Base-by-base conservation (phyloP, 768 basidiomycete genomes). In the Dictyophora rubrovolvata region DNA sequence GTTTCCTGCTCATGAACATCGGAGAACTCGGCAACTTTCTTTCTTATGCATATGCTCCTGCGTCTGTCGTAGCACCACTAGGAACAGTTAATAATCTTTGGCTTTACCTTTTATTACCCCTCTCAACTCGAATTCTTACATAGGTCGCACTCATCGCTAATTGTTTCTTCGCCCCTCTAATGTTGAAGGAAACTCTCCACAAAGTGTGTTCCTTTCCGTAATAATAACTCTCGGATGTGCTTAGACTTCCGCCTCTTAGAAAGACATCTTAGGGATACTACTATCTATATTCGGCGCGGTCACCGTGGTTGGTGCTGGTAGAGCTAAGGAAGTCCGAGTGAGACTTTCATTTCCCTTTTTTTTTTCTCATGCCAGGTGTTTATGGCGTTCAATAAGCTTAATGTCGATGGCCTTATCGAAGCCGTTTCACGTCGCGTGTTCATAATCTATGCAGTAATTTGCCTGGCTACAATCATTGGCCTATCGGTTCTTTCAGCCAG, bases 101-200 rank as follows among this genome's bases (percentile, higher is more conserved):
- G 48, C 52, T 51, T 17, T 60, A 54, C 56, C 58, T 28, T 60
- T 37, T 22, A 52, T 34, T n/a, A n/a, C n/a, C 11, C 50, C 36
- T 53, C 36, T 61, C 55, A 54, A 37, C 55, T 28, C 22, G 18
- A 52, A 54, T n/a, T 23, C 57, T 21, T 61, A 49, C 56, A 28
- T 28, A 92, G 85, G 88, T 92, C 70, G 92, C 93, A 1, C 76
- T 97, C n/a, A 84, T 95, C 60, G 91, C 95, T 14, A 98, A 98
- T 69, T 97, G 93, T 67, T 77, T 93, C 46, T 93, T 97, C 63
- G 92, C 94, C 1, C 95, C 95, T 16, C 65, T 92, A 2, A 80
- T 97, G 67, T 77, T 92, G 10, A 77, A 82, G 9, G 91, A 98
- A 72, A 80, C 79, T 5, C 94, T 99, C 68, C 84, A 86, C 36